phyloP scores from a whole-genome alignment of 1,284 basidiomycete species.

The Cutaneotrichosporon cutaneum region DNA sequence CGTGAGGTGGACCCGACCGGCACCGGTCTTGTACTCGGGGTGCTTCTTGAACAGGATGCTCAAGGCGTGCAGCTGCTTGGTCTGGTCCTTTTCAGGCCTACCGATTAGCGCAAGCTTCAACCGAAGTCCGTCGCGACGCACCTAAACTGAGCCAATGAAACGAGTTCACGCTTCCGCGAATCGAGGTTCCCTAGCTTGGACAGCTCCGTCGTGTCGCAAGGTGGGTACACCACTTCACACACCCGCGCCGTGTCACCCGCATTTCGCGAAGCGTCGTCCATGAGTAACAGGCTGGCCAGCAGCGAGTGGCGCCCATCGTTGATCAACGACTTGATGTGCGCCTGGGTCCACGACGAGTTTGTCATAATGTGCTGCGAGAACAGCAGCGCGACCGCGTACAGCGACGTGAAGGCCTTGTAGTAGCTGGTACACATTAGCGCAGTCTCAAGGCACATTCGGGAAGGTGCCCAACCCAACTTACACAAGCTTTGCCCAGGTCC shows the following conservation, averaged over 20 bases:
- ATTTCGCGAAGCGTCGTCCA: constrained; percentile 33
- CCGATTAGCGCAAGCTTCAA: background rate
- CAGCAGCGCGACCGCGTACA: constrained; percentile 74
- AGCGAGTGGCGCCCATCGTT: constrained; percentile 31
- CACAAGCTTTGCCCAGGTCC: constrained; percentile 71
- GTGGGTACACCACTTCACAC: constrained; percentile 73
- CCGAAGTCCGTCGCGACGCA: constrained; percentile 43
- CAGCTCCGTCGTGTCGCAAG: constrained; percentile 83
- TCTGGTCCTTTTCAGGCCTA: constrained; percentile 89
- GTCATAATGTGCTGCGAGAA: constrained; percentile 74
- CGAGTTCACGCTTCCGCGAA: constrained; percentile 64
- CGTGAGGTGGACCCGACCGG: constrained; percentile 32
- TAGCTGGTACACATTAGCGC: too few relatives aligned
- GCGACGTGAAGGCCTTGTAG: constrained; percentile 80
- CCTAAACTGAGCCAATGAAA: constrained; percentile 91
- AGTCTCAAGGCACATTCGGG: constrained; percentile 1
- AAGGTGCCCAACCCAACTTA: constrained; percentile 52
- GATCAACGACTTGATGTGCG: constrained; percentile 74
- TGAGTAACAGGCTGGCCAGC: constrained; percentile 36
- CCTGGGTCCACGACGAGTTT: constrained; percentile 93
- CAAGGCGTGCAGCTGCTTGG: constrained; percentile 73
- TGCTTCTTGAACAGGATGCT: constrained; percentile 61
- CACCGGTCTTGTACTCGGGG: constrained; percentile 57
- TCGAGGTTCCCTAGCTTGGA: constrained; percentile 61
- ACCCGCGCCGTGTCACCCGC: constrained; percentile 10